These are phyloP conservation scores for Mesembryanthemum crystallinum DNA, from an alignment of 148 eudicot species.

Conservation along the genomic window DNA sequence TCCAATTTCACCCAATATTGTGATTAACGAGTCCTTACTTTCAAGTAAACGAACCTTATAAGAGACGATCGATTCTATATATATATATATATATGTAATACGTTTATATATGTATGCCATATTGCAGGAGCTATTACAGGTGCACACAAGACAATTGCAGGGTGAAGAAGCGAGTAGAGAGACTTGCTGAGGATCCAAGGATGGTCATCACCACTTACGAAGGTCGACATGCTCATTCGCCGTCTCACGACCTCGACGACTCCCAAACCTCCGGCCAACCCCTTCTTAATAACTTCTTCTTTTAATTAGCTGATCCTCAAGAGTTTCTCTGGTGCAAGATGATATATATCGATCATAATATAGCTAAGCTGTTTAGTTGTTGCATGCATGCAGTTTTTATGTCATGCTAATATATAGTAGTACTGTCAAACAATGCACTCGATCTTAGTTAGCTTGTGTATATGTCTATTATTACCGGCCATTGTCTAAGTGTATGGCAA, in stretches of 20 bases:
- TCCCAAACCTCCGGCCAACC: slow-evolving; percentile 35
- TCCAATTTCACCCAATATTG: no score
- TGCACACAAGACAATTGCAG: slow-evolving; percentile 83
- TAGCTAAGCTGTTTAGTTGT: background rate
- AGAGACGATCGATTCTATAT: no score
- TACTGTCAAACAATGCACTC: no score
- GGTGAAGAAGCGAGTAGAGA: slow-evolving; percentile 80
- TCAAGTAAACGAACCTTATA: no score
- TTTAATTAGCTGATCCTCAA: slow-evolving; percentile 15
- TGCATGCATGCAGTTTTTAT: background rate
- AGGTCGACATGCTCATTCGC: slow-evolving; percentile 78
- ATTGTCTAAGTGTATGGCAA: no score
- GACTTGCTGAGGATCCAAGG: slow-evolving; percentile 85
- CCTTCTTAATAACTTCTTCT: slow-evolving; percentile 50
- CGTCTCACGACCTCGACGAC: slow-evolving; percentile 56
- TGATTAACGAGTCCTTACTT: no score
- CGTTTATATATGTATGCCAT: no score
- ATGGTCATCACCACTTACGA: slow-evolving; percentile 92
- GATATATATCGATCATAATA: no score
- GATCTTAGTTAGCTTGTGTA: no score
- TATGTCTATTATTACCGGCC: no score
- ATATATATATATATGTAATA: no score
- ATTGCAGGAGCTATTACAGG: slow-evolving; percentile 74
- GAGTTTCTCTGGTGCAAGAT: no score
- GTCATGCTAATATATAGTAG: background rate